phyloP scores from a whole-genome alignment of 2,329 filamentous ascomycete genomes.

The Trichoderma endophyticum region DNA sequence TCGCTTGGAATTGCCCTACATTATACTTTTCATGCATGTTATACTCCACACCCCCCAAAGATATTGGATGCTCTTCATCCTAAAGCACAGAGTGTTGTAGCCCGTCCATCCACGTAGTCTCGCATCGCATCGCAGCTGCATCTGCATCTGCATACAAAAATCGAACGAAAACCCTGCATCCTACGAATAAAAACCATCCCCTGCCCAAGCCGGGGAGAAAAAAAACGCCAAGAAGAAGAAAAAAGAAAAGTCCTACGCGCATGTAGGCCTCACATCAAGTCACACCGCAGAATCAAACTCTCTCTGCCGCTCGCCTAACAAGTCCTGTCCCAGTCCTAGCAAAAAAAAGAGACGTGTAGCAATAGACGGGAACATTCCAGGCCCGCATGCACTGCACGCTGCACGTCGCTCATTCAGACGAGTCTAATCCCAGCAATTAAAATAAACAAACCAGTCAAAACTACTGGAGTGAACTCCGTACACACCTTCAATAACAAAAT shows the following conservation, averaged over 20 bases:
- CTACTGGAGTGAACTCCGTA: background rate
- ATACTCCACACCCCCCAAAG: background rate
- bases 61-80: background rate
- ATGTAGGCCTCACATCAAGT: constrained; percentile 2
- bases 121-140: background rate
- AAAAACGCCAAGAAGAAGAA: background rate
- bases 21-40: background rate
- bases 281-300: constrained; percentile 1
- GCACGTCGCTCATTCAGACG: background rate
- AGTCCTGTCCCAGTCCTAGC: background rate
- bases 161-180: background rate
- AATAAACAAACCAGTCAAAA: background rate
- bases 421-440: background rate
- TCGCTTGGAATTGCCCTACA: background rate
- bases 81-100: background rate
- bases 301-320: background rate
- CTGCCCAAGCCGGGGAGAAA: background rate
- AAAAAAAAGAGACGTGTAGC: background rate
- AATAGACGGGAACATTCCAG: background rate
- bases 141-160: background rate
- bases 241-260: background rate
- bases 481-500: background rate
- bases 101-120: background rate
- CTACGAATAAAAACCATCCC: background rate
- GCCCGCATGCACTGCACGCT: background rate